Evolutionary conservation across 2,329 filamentous ascomycete genomes (phyloP), one percentile per base, ranked within the genome.

Genomic region (Graphilbum fragrans): DNA sequence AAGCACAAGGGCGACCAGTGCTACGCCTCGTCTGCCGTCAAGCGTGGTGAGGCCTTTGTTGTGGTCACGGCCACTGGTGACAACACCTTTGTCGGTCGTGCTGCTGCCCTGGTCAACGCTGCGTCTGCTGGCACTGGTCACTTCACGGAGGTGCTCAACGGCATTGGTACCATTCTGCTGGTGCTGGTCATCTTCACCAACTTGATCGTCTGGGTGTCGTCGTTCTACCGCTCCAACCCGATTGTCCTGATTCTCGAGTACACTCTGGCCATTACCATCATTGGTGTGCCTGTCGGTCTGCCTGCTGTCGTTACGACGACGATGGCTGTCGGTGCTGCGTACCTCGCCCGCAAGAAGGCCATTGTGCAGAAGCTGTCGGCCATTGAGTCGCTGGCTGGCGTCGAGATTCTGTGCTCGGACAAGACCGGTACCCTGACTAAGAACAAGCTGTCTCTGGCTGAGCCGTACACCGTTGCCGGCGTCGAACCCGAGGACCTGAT

Each of bases 351-450:
- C 72, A 88, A 90, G 73, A 79, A 88, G 69, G 87, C 86, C 41
- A 93, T 94, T 51, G 86, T 94, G 50, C 86, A 93, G 69, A 93
- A 90, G 70, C 78, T 94, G 41, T 86, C 82, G 27, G 86, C 86
- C 50, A 94, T 94, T 48, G 86, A 94, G 70, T 93, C 86, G 21
- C 74, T 94, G 49, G 86, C 86, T 58, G 86, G 86, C 70, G 87
- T 93, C 48, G 83, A 94, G 65, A 92, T 94, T 61, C 82, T 94
- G 43, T 93, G 86, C 72, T 90, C 86, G 41, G 86, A 93, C 74
- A 93, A 93, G 76, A 93, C 86, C 23, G 86, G 86, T 67, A 94
- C 86, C 45, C 66, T 94, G 58, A 94, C 86, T 58, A 92, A 90
- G 73, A 94, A 94, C 74, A 93, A 92, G 71, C 77, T 94, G 19